A percentile compares a stretch with the other conserved stretches of the same genome.
Conservation (phyloP, 2,329 filamentous ascomycete genomes). For the Xylaria sp. region DNA sequence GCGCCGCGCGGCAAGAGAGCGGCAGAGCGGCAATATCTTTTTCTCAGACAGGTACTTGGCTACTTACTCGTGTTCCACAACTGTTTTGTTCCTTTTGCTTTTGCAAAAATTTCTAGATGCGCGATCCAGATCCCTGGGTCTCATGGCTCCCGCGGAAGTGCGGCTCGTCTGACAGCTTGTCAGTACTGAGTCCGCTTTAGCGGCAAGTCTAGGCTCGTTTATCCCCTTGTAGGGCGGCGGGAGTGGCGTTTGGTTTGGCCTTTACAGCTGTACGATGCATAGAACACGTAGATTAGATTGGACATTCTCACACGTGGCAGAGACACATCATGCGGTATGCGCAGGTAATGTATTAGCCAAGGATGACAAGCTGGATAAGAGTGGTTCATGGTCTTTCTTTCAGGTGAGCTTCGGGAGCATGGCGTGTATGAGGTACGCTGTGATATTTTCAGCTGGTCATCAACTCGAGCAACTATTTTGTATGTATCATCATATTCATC, state of each 20-base stretch:
- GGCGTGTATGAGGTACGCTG: too few species aligned
- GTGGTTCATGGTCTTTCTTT: too few species aligned
- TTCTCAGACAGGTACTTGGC: constrained; percentile 1
- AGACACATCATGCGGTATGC: too few species aligned
- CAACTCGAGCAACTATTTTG: too few species aligned
- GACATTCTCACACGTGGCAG: too few species aligned
- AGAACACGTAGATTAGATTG: neutral
- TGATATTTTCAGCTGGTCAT: too few species aligned
- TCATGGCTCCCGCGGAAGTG: neutral
- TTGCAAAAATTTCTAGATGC: constrained; percentile 11
- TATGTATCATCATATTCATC: too few species aligned
- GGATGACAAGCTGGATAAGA: too few species aligned
- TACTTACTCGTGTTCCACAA: constrained; percentile 9
- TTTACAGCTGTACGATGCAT: neutral
- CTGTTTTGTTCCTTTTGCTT: neutral
- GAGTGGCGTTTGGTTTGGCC: constrained; percentile 6
- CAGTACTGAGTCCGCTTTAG: too few species aligned
- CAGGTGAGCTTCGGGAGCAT: too few species aligned
- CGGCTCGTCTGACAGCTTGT: constrained; percentile 17
- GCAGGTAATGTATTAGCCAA: too few species aligned
- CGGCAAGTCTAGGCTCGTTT: constrained; percentile 2
- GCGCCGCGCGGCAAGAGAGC: too few species aligned
- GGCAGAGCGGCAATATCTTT: neutral
- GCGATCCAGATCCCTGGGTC: constrained; percentile 25
- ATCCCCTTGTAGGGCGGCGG: constrained; percentile 17